phyloP scores from a whole-genome alignment of 495 filamentous ascomycete species.

The Neurospora sp. region DNA sequence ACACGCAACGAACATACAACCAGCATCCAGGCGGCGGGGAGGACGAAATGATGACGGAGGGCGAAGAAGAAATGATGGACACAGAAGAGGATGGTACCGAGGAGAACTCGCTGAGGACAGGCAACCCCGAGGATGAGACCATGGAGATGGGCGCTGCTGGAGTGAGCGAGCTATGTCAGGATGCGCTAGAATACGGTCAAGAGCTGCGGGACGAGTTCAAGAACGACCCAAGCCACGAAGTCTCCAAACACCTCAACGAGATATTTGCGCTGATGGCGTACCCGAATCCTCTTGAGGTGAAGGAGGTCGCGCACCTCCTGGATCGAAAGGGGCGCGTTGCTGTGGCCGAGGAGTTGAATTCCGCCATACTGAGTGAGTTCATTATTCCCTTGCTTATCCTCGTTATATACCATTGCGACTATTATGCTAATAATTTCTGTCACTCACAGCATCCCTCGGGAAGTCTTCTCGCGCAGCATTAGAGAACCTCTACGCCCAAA shows the following conservation, averaged over 20 bases:
- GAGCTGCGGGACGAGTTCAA: slow-evolving; percentile 66
- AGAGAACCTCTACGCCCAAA: slow-evolving; percentile 81
- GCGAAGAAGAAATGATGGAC: slow-evolving; percentile 16
- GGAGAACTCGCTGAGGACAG: slow-evolving; percentile 25
- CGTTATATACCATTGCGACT: background rate
- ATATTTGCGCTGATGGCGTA: slow-evolving; percentile 89
- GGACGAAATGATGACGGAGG: slow-evolving; percentile 65
- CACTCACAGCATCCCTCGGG: slow-evolving; percentile 65
- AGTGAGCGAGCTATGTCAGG: slow-evolving; percentile 46
- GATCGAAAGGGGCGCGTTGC: slow-evolving; percentile 64
- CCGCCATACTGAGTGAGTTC: slow-evolving; percentile 76
- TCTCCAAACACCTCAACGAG: slow-evolving; percentile 66
- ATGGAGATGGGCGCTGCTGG: slow-evolving; percentile 41
- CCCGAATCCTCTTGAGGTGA: slow-evolving; percentile 61
- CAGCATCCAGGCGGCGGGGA: slow-evolving; percentile 48
- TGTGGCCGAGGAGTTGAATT: slow-evolving; percentile 91
- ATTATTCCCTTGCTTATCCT: background rate
- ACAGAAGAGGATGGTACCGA: slow-evolving; percentile 27
- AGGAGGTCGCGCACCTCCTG: slow-evolving; percentile 68
- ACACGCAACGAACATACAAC: slow-evolving; percentile 1
- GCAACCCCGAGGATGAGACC: slow-evolving; percentile 27
- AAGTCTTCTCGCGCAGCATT: slow-evolving; percentile 82
- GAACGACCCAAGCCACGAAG: slow-evolving; percentile 55
- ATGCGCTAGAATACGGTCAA: slow-evolving; percentile 73
- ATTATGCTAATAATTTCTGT: slow-evolving; percentile 10